Conservation (phyloP, 352 stramenopile species). For the Pythium dissimile region DNA sequence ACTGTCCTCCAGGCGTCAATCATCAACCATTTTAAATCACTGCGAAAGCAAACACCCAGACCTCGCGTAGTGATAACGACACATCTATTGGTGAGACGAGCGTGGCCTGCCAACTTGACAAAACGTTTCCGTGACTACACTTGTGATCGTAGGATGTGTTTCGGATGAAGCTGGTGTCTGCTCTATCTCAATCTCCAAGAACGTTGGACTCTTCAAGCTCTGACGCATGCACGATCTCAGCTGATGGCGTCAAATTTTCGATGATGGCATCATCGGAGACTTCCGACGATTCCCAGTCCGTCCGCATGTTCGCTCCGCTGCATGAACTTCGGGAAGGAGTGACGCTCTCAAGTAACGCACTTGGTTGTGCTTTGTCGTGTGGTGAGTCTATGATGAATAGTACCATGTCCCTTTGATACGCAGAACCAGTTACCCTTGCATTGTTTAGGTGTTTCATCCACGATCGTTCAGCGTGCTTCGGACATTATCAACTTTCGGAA, state of each 20-base stretch:
- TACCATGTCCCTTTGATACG: too few species aligned
- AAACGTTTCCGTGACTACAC: too few species aligned
- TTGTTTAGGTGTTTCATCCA: constrained; percentile 8
- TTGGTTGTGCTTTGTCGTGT: constrained; percentile 60
- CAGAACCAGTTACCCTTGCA: not conserved
- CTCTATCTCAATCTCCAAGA: not conserved
- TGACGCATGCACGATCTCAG: not conserved
- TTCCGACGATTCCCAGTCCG: not conserved
- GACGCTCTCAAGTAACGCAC: constrained; percentile 66
- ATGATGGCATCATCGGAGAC: constrained; percentile 48
- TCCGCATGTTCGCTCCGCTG: constrained; percentile 35
- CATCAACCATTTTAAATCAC: constrained; percentile 58
- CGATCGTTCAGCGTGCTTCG: constrained; percentile 19
- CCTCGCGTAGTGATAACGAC: constrained; percentile 77
- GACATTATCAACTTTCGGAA: constrained; percentile 18
- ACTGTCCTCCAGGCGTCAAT: constrained; percentile 32
- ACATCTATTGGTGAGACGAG: constrained; percentile 60
- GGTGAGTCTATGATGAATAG: constrained; percentile 47
- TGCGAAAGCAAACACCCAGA: constrained; percentile 20
- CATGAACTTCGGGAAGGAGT: constrained; percentile 63
- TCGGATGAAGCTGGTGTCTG: constrained; percentile 5
- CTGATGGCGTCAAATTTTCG: constrained; percentile 35
- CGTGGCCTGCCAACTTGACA: too few species aligned
- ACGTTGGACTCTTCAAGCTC: not conserved
- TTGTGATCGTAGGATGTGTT: constrained; percentile 15